Conservation (phyloP, 179 eudicot species). For the Beta lomatogona region DNA sequence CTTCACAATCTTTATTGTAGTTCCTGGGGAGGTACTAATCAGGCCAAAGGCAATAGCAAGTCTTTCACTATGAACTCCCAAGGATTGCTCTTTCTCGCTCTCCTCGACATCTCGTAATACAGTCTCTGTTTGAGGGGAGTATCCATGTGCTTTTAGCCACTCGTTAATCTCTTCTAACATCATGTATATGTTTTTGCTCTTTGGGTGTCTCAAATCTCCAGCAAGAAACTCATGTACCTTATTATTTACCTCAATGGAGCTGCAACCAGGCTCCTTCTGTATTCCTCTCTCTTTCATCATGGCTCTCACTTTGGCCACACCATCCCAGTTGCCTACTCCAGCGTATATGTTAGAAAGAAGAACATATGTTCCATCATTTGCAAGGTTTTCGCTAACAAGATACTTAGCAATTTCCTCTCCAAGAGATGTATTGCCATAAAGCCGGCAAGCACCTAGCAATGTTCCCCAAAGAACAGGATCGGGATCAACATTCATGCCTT, state of each 20-base stretch:
- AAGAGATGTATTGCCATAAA: conserved; percentile 45
- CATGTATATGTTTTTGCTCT: conserved; percentile 55
- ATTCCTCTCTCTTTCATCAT: conserved; percentile 61
- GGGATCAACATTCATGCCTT: conserved; percentile 43
- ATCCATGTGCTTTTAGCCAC: conserved; percentile 49
- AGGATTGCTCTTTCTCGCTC: conserved; percentile 48
- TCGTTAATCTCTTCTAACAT: conserved; percentile 58
- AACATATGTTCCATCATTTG: conserved; percentile 56
- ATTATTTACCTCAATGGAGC: conserved; percentile 63
- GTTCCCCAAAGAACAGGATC: conserved; percentile 61
- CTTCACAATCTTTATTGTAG: conserved; percentile 60
- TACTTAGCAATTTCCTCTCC: conserved; percentile 57
- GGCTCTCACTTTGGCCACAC: conserved; percentile 54
- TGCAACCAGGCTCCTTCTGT: conserved; percentile 66
- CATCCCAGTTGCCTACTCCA: conserved; percentile 54
- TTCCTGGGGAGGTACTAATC: conserved; percentile 56
- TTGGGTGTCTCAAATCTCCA: conserved; percentile 67
- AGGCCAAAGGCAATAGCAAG: conserved; percentile 69
- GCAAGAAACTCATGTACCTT: conserved; percentile 71
- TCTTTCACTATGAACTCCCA: conserved; percentile 65
- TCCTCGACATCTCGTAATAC: conserved; percentile 53
- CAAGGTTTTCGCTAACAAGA: conserved; percentile 47
- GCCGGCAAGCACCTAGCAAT: conserved; percentile 59
- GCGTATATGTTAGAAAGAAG: conserved; percentile 68
- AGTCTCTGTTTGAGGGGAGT: conserved; percentile 45